Conservation (phyloP, 768 basidiomycete genomes). For the Lentinula lateritia region DNA sequence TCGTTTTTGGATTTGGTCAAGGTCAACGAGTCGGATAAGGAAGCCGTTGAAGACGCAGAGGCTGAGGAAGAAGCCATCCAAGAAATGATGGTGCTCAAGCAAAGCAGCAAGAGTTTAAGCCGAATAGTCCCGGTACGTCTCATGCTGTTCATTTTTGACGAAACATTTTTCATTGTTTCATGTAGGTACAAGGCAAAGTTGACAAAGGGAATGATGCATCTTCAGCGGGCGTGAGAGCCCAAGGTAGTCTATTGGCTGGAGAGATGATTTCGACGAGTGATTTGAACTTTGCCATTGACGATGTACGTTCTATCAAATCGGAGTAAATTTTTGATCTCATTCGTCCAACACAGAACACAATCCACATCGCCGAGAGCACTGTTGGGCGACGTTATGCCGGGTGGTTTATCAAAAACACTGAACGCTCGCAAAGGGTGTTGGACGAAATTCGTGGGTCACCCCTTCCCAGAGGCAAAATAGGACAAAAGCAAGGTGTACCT, state of each 20-base stretch:
- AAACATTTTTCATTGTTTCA: background rate
- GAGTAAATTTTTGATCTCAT: background rate
- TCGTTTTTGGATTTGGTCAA: slow-evolving; percentile 59
- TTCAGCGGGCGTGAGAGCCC: background rate
- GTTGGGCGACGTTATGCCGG: slow-evolving; percentile 91
- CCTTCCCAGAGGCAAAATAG: slow-evolving; percentile 24
- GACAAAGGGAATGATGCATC: slow-evolving; percentile 16
- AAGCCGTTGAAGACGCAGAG: slow-evolving; percentile 20
- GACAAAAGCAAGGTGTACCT: background rate
- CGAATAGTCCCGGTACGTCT: slow-evolving; percentile 45
- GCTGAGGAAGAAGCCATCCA: slow-evolving; percentile 94
- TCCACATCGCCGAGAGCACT: slow-evolving; percentile 93
- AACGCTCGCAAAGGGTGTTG: slow-evolving; percentile 82
- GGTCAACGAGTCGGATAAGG: background rate
- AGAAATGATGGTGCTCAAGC: slow-evolving; percentile 97
- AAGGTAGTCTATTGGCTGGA: slow-evolving; percentile 70
- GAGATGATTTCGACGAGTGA: slow-evolving; percentile 88
- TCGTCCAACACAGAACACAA: slow-evolving; percentile 68
- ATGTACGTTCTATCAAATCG: slow-evolving; percentile 44
- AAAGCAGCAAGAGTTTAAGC: slow-evolving; percentile 72
- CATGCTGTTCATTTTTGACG: background rate
- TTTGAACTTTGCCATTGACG: slow-evolving; percentile 91
- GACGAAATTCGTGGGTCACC: slow-evolving; percentile 65
- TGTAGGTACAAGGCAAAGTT: slow-evolving; percentile 25
- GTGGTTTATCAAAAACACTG: slow-evolving; percentile 96